Evolutionary conservation across 805 yeast genomes (phyloP), one percentile per base, ranked within the genome.

Genomic region (Lipomyces spencermartinsiae): DNA sequence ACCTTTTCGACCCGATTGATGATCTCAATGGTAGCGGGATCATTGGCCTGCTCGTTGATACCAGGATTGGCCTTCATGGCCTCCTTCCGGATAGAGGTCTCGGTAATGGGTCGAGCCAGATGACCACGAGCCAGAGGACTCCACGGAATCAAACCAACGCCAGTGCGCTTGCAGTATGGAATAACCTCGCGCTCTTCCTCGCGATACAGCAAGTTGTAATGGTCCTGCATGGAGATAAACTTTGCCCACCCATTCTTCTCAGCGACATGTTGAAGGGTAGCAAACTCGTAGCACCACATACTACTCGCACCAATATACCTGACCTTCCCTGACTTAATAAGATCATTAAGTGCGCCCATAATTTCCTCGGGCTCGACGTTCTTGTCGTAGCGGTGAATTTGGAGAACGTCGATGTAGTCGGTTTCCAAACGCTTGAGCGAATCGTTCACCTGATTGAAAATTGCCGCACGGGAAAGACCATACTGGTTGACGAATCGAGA

Each of bases 171-270:
- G 69, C 89, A 85, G 76, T 79, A 88, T 25, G 84, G 85, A 67
- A 81, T 84, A 83, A 87, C 79, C 74, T 88, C 91, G 33, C 86
- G 77, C 74, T 88, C 92, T 65, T 87, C 91, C 73, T 87, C 90
- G n/a, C 92, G 80, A 71, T 85, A 80, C 3, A 87, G 62, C 70
- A 87, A 77, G 73, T 86, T 87, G 76, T 87, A 86, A 75, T 78
- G 83, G 71, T 84, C 84, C 76, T 88, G 91, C 85, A 87, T 84
- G 29, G 84, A 79, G 66, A 88, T 7, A 9, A 88, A 88, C 74
- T 86, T 86, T 69, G 80, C 80, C 89, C 89, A 88, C 37, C 83
- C 83, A 71, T 84, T 70, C 73, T 80, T 81, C 64, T 87, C 89
- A 1, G 92, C 91, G 64, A 81, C 77, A 67, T 76, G 78, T 73